These are phyloP conservation scores for Porphyrellus sp. DNA, from an alignment of 1,284 basidiomycete species.

Conservation along the genomic window DNA sequence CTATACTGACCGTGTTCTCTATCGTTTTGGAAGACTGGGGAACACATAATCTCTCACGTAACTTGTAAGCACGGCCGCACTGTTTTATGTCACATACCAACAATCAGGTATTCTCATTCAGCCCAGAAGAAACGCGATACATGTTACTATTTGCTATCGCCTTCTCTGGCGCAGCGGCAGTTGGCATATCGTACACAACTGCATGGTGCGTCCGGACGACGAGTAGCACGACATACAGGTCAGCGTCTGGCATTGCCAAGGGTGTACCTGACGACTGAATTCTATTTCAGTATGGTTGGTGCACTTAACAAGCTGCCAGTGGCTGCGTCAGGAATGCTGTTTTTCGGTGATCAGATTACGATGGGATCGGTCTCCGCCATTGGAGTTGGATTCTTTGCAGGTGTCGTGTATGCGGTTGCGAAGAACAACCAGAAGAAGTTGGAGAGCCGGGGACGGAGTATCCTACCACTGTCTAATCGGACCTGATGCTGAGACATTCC, in stretches of 20 bases:
- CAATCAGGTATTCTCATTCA: slow-evolving; percentile 33
- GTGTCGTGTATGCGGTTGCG: slow-evolving; percentile 84
- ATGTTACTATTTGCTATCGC: slow-evolving; percentile 86
- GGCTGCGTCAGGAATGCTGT: slow-evolving; percentile 93
- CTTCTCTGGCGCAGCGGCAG: slow-evolving; percentile 95
- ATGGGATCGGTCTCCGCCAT: slow-evolving; percentile 88
- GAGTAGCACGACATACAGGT: slow-evolving; percentile 96
- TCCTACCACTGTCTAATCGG: slow-evolving; percentile 59
- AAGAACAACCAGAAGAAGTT: slow-evolving; percentile 84
- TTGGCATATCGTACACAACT: slow-evolving; percentile 97
- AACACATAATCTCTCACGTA: slow-evolving; percentile 68
- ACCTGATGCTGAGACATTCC: slow-evolving; percentile 37
- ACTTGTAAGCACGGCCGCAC: slow-evolving; percentile 68
- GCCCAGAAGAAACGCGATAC: slow-evolving; percentile 79
- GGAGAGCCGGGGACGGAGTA: slow-evolving; percentile 47
- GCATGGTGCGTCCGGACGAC: slow-evolving; percentile 98
- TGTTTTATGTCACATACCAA: slow-evolving; percentile 6
- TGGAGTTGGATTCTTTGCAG: slow-evolving; percentile 87
- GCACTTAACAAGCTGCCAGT: slow-evolving; percentile 98
- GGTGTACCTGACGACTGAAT: slow-evolving; percentile 8
- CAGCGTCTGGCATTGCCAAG: slow-evolving; percentile 15
- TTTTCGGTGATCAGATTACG: slow-evolving; percentile 90
- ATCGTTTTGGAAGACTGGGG: slow-evolving; percentile 92
- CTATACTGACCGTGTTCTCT: slow-evolving; percentile 83
- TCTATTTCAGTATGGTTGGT: slow-evolving; percentile 85